phyloP scores from a whole-genome alignment of 2,329 filamentous ascomycete species.

The Aspergillus fischeri region DNA sequence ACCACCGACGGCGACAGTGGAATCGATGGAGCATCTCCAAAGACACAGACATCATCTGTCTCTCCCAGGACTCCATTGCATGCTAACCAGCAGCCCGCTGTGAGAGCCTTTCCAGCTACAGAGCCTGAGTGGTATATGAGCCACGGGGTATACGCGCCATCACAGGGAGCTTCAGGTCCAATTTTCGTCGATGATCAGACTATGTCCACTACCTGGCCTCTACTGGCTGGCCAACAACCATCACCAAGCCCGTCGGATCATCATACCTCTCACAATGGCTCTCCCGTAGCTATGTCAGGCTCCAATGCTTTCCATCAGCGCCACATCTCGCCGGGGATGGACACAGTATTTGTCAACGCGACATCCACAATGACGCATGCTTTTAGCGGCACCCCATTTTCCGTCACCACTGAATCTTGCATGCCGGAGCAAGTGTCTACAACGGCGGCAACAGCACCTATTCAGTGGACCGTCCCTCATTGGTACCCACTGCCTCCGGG shows the following conservation, averaged over 20 bases:
- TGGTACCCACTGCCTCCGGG: slow-evolving; percentile 30
- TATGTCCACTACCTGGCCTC: slow-evolving; percentile 18
- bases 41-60: slow-evolving; percentile 5
- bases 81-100: slow-evolving; percentile 4
- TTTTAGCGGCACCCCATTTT: slow-evolving; percentile 21
- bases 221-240: slow-evolving; percentile 17
- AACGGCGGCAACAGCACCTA: slow-evolving; percentile 14
- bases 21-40: slow-evolving; percentile 15
- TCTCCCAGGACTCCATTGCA: slow-evolving; percentile 11
- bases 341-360: slow-evolving; percentile 24
- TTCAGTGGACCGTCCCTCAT: slow-evolving; percentile 23
- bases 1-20: slow-evolving; percentile 18
- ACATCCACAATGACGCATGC: slow-evolving; percentile 22
- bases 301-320: slow-evolving; percentile 23
- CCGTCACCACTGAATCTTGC: slow-evolving; percentile 24
- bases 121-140: slow-evolving; percentile 17
- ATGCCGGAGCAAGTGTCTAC: slow-evolving; percentile 25
- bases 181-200: slow-evolving; percentile 8
- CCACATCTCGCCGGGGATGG: slow-evolving; percentile 22
- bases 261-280: slow-evolving; percentile 16
- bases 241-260: slow-evolving; percentile 23
- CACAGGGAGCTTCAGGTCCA: slow-evolving; percentile 8
- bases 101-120: slow-evolving; percentile 2
- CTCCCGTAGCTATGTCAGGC: slow-evolving; percentile 15
- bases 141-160: slow-evolving; percentile 9